Evolutionary conservation across 2,329 filamentous ascomycete species (phyloP).

Genomic region (Colletotrichum coccodes): DNA sequence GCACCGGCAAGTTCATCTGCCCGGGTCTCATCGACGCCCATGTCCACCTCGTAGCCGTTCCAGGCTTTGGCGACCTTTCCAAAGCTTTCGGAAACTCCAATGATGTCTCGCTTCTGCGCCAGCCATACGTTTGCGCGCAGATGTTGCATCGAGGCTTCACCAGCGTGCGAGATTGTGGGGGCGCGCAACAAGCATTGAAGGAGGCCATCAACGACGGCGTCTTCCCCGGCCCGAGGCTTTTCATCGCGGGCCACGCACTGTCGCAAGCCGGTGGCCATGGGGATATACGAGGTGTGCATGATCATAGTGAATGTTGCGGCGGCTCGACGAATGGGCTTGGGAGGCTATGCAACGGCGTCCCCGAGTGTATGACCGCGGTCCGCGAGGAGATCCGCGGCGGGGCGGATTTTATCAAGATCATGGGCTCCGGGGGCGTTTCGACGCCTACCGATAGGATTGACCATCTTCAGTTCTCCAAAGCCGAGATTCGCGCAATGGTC

Average conservation of each 20-base stretch:
- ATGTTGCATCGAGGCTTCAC: constrained; percentile 71
- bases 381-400: constrained; percentile 66
- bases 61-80: constrained; percentile 40
- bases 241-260: constrained; percentile 63
- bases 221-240: constrained; percentile 64
- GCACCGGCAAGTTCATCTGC: constrained; percentile 38
- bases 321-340: constrained; percentile 53
- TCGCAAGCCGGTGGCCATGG: constrained; percentile 69
- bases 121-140: constrained; percentile 57
- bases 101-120: constrained; percentile 53
- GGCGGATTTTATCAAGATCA: constrained; percentile 72
- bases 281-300: constrained; percentile 58
- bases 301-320: constrained; percentile 55
- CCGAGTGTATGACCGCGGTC: constrained; percentile 61
- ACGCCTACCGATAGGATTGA: constrained; percentile 64
- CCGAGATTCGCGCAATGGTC: constrained; percentile 65
- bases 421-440: constrained; percentile 66
- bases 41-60: constrained; percentile 41
- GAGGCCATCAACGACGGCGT: constrained; percentile 66
- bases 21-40: constrained; percentile 44
- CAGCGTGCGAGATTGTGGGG: constrained; percentile 66
- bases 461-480: constrained; percentile 64
- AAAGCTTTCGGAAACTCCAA: constrained; percentile 43
- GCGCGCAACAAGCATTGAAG: constrained; percentile 63
- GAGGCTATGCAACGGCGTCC: constrained; percentile 62